Base-by-base conservation (phyloP, 2,329 filamentous ascomycete genomes). In the Diaporthe ampelina region DNA sequence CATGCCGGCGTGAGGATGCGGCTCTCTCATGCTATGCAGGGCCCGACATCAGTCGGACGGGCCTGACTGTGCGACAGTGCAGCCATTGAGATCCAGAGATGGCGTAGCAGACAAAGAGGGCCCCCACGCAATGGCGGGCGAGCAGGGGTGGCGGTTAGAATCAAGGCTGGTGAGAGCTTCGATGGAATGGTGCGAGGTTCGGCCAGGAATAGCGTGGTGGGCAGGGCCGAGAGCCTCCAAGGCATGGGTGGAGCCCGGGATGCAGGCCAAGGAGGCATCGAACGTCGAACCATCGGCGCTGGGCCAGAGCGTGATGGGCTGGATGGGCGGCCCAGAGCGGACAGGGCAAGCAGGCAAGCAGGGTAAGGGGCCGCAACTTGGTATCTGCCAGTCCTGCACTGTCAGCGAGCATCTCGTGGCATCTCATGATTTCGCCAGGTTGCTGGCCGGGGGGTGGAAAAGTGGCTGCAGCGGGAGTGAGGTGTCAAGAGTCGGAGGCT, bases 11-110 rank as follows among this genome's bases (percentile, higher is more conserved):
- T 68, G 63, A 54, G 24, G 63, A 68, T 54, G 63, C 63, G 63
- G 63, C 63, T 68, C 63, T 54, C 63, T 68, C 63, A 68, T 68
- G 63, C 63, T 68, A 54, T 54, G 63, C 63, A 68, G 63, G 63
- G 29, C 45, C n/a, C 29, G 24, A 48, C 24, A 52, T 68, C 63
- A 67, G 63, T 52, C 45, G 45, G 21, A 40, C 17, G 19, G 29
- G 63, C 8, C 63, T 24, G 45, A 37, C 29, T 24, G 21, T 32
- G 11, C 32, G 8, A 54, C 10, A 54, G 48, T 40, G 32, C 21
- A 29, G 63, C 40, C 35, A 68, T 11, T 21, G 4, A 54, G 63
- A 40, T 50, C n/a, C 45, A 68, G 40, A 65, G 45, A 68, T 52
- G 40, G 63, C 40, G 59, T 63, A 63, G 59, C 59, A 50, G 48